Base-by-base conservation (phyloP, 2,329 filamentous ascomycete genomes). In the Verticillium nubilum region DNA sequence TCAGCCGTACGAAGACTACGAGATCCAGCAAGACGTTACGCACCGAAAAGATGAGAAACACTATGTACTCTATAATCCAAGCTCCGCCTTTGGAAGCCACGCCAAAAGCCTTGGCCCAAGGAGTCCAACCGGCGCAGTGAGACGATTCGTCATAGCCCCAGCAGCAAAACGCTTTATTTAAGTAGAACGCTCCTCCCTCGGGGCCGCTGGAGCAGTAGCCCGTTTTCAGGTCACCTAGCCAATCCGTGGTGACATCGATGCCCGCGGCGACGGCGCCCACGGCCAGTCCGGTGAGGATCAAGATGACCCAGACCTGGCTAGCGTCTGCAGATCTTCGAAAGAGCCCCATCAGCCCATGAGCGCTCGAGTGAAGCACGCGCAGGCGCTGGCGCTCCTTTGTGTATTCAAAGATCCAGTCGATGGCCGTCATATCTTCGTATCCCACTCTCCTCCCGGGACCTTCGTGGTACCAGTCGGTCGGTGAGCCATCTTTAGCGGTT, bases 391-490 rank as follows among this genome's bases (percentile, higher is more conserved):
- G 86, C 76, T 99, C 95, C 73, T 97, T 97, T 57, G 91, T 95
- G 71, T 98, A 97, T 74, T 99, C 95, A 68, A 97, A 98, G 70
- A 98, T 98, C 95, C 95, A 99, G 78, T 99, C 95, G 72, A 99
- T 99, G 60, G 95, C 94, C 17, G 94, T 97, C 72, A 97, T 80
- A 75, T 99, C 90, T 70, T 97, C 94, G 76, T 99, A 99, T 58
- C 91, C 94, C 37, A 97, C 93, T 69, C 95, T 86, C 58, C 92
- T 86, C 1, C 93, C 93, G 0, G 91, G 92, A 1, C 92, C 92
- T 73, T 97, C 94, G 54, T 89, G 83, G 70, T 96, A 90, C 94
- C 94, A 98, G 73, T 98, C 94, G 53, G 81, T 72, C 4, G 80
- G 74, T 29, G 72, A 69, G 57, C 75, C 78, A 66, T 85, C 80